Evolutionary conservation across 2,329 filamentous ascomycete species (phyloP), one percentile per base, ranked within the genome.

Genomic region (Ceratocystis harringtonii): DNA sequence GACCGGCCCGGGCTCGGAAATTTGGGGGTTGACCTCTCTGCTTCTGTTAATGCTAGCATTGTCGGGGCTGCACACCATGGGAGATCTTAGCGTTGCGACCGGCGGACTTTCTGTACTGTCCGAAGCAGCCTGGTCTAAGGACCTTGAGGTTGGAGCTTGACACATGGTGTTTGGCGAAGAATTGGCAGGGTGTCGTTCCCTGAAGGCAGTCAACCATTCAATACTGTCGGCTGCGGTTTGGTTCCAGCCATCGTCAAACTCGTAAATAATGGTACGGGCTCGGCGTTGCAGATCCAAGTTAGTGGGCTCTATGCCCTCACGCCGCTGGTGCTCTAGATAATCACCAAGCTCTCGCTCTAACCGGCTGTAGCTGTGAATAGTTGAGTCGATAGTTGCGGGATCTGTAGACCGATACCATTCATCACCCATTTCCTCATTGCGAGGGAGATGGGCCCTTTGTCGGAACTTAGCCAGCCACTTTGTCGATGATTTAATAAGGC

Each of bases 191-290:
- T 83, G 78, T 62, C 80, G 76, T 50, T 75, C 72, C 67, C 77
- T 80, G 73, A 86, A 86, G 12, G 76, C 73, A 2, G 74, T 71
- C 1, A 86, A 74, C 80, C 82, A 84, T 2, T 76, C 72, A 2
- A 74, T 68, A 67, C 83, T 81, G 68, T 86, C 83, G 2, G 82
- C 81, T 0, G 79, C 80, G 1, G 83, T 86, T 70, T 85, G 83
- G 68, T 85, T 85, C 82, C 83, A 85, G 8, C 78, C 79, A 69
- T 86, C 83, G 63, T 85, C 81, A 66, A 78, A 80, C 60, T 84
- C 82, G 72, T 84, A 85, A 25, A 86, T 82, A 69, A 85, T 83
- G 63, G 84, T 76, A 68, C 84, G 79, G 25, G 82, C 83, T 69
- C 84, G 76, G 32, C 74, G 75, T 69, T 84, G 83, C 48, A 86